Base-by-base conservation (phyloP, 768 basidiomycete species). In the Termitomyces sp. region DNA sequence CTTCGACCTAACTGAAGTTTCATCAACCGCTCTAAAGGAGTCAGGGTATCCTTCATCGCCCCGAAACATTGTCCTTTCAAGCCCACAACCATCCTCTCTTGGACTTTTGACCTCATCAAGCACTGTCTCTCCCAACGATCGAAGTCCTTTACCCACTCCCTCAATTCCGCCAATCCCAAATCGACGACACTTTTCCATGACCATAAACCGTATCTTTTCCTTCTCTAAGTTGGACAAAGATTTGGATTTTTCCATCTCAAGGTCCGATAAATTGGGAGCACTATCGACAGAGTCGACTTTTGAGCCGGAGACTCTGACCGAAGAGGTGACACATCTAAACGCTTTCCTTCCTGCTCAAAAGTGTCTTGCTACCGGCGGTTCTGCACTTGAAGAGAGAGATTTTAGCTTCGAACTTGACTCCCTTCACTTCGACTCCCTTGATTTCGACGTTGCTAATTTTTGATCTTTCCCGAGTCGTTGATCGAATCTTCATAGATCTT, bases 361-460 rank as follows among this genome's bases (percentile, higher is more conserved):
- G 23, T 23, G 50, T n/a, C 3, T 54, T 30, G 2, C 33, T 40
- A 28, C 32, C 5, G 46, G 36, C 23, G 26, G 14, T 28, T 41
- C 61, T 20, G 16, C 38, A 14, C 44, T 57, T 10, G 70, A 63
- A 41, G 66, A 68, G 40, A 70, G 66, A 36, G 80, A 86, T 53
- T 61, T 72, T 61, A 81, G 79, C 61, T 72, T 85, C 52, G 85
- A 90, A 74, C 81, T 90, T 14, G 85, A 88, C 66, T 88, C 88
- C 35, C 74, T 90, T 56, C 86, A 88, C 67, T 90, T 90, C 67
- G 88, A 90, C 63, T 76, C 81, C 1, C 64, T 90, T 48, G 87
- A 85, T 55, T 87, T 90, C 57, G 86, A 90, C 67, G 77, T 79
- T 28, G 82, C 85, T 62, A 77, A 75, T 43, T 86, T 88, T 68